phyloP scores from a whole-genome alignment of 202 grass and related monocot species.

The Dendrocalamus latiflorus region DNA sequence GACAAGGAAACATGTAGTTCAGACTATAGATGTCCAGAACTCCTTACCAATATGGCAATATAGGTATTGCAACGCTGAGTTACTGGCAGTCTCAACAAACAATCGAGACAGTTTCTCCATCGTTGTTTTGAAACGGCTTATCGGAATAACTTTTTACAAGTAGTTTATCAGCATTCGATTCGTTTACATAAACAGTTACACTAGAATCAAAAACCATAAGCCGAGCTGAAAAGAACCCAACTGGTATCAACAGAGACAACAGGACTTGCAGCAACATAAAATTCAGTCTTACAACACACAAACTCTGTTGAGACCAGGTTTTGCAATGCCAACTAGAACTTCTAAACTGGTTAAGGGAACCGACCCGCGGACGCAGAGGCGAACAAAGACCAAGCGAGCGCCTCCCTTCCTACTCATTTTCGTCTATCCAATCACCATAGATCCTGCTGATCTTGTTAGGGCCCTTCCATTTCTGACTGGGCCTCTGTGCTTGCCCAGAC shows the following conservation, averaged over 20 bases:
- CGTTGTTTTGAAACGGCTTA: no score
- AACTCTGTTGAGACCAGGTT: neutral
- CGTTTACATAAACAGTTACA: no score
- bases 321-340: constrained; percentile 24
- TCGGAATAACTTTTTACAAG: no score
- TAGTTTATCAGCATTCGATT: no score
- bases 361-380: neutral
- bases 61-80: neutral
- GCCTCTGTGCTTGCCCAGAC: constrained; percentile 61
- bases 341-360: neutral
- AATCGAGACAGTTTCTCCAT: no score
- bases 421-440: constrained; percentile 98
- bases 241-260: neutral
- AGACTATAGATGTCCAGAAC: neutral
- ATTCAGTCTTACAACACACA: neutral
- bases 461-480: constrained; percentile 94
- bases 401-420: constrained; percentile 50
- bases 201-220: no score
- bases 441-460: constrained; percentile 98
- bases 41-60: neutral
- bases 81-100: neutral
- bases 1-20: neutral
- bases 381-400: neutral
- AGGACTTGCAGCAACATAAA: neutral
- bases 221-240: no score